A percentile compares a stretch with the other conserved stretches of the same genome.
Evolutionary conservation across 441 rosid genomes (phyloP).

Genomic region (Gossypium lobatum): DNA sequence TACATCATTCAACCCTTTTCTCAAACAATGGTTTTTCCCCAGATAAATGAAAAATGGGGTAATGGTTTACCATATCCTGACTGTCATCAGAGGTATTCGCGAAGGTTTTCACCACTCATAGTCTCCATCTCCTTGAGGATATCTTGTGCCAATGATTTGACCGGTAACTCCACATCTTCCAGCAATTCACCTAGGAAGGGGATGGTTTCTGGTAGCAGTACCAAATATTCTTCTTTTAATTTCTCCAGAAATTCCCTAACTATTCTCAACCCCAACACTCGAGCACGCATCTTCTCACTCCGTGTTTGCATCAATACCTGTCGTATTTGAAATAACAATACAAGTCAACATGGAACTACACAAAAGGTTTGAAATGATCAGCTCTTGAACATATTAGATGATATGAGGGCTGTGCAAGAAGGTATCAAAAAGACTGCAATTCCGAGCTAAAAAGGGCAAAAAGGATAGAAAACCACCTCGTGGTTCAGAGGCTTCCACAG

Average conservation of each 20-base stretch:
- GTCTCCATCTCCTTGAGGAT: conserved; percentile 83
- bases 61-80: neutral
- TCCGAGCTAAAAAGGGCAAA: neutral
- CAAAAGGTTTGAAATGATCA: neutral
- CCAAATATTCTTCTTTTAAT: conserved; percentile 86
- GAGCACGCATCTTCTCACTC: conserved; percentile 68
- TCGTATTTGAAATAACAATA: neutral
- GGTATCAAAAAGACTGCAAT: neutral
- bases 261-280: conserved; percentile 70
- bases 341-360: neutral
- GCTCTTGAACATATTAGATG: neutral
- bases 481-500: conserved; percentile 92
- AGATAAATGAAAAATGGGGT: neutral
- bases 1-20: neutral
- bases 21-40: neutral
- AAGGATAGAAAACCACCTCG: conserved; percentile 49
- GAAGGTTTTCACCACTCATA: conserved; percentile 82
- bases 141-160: conserved; percentile 79
- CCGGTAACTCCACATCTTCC: conserved; percentile 81
- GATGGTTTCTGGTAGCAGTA: conserved; percentile 74
- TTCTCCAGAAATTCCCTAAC: conserved; percentile 67
- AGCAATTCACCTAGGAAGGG: conserved; percentile 91
- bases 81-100: conserved; percentile 50
- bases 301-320: conserved; percentile 94
- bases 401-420: neutral